Evolutionary conservation across 129 eudicot species (phyloP), one percentile per base, ranked within the genome.

Genomic region (Artemisia tridentata): DNA sequence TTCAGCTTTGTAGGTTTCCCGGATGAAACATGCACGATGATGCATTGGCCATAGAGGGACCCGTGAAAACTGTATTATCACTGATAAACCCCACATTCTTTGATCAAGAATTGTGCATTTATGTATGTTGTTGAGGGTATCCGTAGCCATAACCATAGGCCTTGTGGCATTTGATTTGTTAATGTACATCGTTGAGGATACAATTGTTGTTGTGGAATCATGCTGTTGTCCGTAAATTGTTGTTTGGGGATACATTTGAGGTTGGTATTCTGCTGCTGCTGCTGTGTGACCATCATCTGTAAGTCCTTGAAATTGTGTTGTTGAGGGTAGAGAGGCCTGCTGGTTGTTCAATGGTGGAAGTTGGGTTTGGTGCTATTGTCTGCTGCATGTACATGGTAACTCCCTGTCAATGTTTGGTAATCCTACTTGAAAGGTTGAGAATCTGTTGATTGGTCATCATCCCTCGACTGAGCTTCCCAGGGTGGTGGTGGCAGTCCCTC

Each of bases 401-500:
- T 19, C 72, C 81, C 76, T 78, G 86, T 83, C 68, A n/a, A 80
- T 77, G 9, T 45, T 41, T 29, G 25, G 75, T 9, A 41, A 57
- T 67, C 25, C 10, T 19, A 8, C 47, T 17, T 67, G 73, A 31
- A n/a, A n/a, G 73, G 80, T 67, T 78, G 90, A 67, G 82, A 43
- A 65, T 78, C 78, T 43, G 60, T 77, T 12, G 79, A 45, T 58
- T 76, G 85, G 51, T 77, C 71, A 75, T 61, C 80, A 47, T 72
- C 85, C 13, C 72, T 58, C n/a, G 84, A 53, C 72, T 78, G 85
- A 69, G 85, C 84, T 79, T 91, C 97, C 97, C 97, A 91, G 25
- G 97, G 97, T 62, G 97, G 97, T 5, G 92, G 96, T 38, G 97
- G 96, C 29, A 91, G 51, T 19, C 92, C 56, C 25, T 71, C 80